A percentile compares a stretch with the other conserved stretches of the same genome.
Evolutionary conservation across 164 flowering plant genomes (phyloP).

Genomic region (Vitis cinerea): DNA sequence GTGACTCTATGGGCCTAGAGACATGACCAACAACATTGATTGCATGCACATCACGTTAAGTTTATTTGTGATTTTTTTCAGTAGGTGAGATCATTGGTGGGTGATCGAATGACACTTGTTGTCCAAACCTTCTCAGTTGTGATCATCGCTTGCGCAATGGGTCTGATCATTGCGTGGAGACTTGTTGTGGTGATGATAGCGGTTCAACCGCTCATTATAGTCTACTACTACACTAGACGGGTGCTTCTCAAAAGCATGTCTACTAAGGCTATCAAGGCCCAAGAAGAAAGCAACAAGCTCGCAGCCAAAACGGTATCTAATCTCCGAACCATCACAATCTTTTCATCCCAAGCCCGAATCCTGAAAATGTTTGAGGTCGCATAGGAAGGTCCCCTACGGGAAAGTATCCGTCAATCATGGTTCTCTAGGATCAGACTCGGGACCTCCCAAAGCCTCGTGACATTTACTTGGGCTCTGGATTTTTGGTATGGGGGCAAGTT

Average conservation of each 20-base stretch:
- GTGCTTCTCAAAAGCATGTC: conserved; percentile 71
- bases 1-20: too few species aligned
- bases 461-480: conserved; percentile 67
- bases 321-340: conserved; percentile 70
- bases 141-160: conserved; percentile 65
- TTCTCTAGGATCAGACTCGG: conserved; percentile 73
- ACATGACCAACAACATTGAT: too few species aligned
- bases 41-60: background rate
- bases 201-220: conserved; percentile 69
- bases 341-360: conserved; percentile 71
- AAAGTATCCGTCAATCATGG: conserved; percentile 69
- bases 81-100: conserved; percentile 80
- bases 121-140: conserved; percentile 75
- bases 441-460: conserved; percentile 49
- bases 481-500: conserved; percentile 86
- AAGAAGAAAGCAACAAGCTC: conserved; percentile 68
- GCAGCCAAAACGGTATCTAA: conserved; percentile 88
- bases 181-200: conserved; percentile 84
- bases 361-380: conserved; percentile 60
- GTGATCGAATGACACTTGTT: conserved; percentile 66
- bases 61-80: background rate
- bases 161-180: conserved; percentile 71
- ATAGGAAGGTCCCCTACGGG: conserved; percentile 59
- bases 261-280: conserved; percentile 59
- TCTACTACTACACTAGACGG: conserved; percentile 52